Evolutionary conservation across 441 rosid genomes (phyloP).

Genomic region (Macaranga tanarius): DNA sequence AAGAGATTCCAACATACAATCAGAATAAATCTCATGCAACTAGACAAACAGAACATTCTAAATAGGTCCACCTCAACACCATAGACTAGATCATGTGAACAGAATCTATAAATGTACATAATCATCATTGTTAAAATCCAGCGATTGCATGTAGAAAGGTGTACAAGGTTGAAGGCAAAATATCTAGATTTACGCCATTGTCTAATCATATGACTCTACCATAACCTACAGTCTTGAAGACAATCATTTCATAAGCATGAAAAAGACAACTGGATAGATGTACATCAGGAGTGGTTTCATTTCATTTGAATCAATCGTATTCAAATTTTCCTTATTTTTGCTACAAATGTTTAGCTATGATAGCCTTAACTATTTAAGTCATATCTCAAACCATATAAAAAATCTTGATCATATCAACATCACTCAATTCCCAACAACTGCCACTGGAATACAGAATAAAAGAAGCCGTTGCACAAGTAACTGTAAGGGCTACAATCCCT

Average conservation of each 20-base stretch:
- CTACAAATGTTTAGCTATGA: neutral
- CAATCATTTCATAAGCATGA: neutral
- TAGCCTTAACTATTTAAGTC: neutral
- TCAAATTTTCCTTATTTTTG: neutral
- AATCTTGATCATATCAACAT: neutral
- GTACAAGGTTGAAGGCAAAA: neutral
- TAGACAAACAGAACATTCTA: slow-evolving; percentile 39
- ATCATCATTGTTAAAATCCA: neutral
- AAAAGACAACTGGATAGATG: neutral
- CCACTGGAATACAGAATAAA: neutral
- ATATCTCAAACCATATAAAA: neutral
- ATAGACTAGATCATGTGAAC: neutral
- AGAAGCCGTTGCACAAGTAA: neutral
- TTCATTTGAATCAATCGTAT: neutral
- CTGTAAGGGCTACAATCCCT: neutral
- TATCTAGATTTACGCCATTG: neutral
- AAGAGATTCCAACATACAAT: slow-evolving; percentile 76
- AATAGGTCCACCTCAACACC: neutral
- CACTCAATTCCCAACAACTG: neutral
- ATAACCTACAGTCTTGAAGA: neutral
- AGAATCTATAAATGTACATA: neutral
- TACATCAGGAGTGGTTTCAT: neutral
- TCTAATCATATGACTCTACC: neutral
- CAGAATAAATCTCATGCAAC: slow-evolving; percentile 50
- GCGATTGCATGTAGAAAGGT: neutral